Evolutionary conservation across 2,329 filamentous ascomycete species (phyloP), one percentile per base, ranked within the genome.

Genomic region (Cytospora paraplurivora): DNA sequence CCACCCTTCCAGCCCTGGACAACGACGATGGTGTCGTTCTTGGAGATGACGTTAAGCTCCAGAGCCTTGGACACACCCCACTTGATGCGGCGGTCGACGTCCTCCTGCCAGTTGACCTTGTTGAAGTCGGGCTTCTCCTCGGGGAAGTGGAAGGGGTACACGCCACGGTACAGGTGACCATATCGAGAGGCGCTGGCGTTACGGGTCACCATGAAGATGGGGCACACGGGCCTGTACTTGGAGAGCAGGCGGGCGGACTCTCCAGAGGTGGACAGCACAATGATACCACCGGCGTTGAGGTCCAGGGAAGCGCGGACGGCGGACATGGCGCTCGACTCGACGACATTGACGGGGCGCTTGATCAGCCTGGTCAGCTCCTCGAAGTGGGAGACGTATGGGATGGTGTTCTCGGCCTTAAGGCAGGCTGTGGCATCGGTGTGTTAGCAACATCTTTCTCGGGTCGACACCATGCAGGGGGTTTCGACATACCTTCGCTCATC

Each of bases 191-290:
- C 92, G 69, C 85, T 87, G 56, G 87, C 80, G 77, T 90, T 97
- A 72, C 95, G 90, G 69, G 94, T 97, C 68, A 99, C 91, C 94
- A 98, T 98, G 84, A 99, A 94, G 81, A 99, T 97, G 72, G 95
- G 95, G 87, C 94, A 98, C 68, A 98, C 93, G 58, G 95, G 95
- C 74, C 95, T 91, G 84, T 97, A 99, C 84, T 99, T 99, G 82
- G 94, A 96, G 70, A 98, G 85, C 67, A 98, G 88, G 73, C 95
- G 93, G 66, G 95, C 95, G 69, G 94, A 97, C 74, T 92, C 91
- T 75, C 95, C 95, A 70, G 93, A 96, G 60, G 95, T 99, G 72
- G 94, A 97, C 72, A 99, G 84, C 67, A 97, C 94, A 70, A 99
- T 88, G 77, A 99, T 98, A 71, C 92, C 94, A 72, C 94, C 93